A percentile compares a stretch with the other conserved stretches of the same genome.
Conservation (phyloP, 2,329 filamentous ascomycete species). For the Exophiala aquamarina region DNA sequence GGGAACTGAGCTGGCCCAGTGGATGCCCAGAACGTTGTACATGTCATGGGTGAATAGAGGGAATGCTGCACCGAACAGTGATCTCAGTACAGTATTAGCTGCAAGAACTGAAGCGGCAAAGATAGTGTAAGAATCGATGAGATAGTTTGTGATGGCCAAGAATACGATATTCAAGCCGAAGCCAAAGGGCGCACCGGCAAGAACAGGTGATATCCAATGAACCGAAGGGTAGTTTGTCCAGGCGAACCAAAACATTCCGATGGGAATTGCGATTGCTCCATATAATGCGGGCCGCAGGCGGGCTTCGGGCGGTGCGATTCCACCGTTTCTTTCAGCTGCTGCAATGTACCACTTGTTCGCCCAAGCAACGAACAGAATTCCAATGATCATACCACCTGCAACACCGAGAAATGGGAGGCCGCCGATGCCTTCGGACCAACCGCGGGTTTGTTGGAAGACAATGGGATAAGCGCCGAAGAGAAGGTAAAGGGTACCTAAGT, state of each 20-base stretch:
- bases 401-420: conserved; percentile 69
- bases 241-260: conserved; percentile 68
- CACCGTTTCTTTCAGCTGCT: conserved; percentile 47
- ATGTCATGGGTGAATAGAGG: conserved; percentile 66
- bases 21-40: conserved; percentile 60
- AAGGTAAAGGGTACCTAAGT: conserved; percentile 69
- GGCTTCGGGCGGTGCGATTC: conserved; percentile 65
- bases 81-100: conserved; percentile 77
- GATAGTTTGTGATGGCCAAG: conserved; percentile 39
- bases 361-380: conserved; percentile 55
- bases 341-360: conserved; percentile 57
- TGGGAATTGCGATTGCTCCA: conserved; percentile 62
- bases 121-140: conserved; percentile 70
- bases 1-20: conserved; percentile 73
- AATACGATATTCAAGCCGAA: conserved; percentile 53
- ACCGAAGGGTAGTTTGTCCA: conserved; percentile 62
- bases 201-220: conserved; percentile 56
- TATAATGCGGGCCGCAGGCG: conserved; percentile 63
- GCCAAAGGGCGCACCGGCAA: conserved; percentile 54
- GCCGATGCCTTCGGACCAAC: conserved; percentile 60
- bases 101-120: conserved; percentile 75
- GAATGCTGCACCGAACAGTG: conserved; percentile 74
- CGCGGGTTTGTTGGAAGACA: conserved; percentile 62
- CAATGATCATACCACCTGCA: conserved; percentile 63
- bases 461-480: conserved; percentile 64